Conservation (phyloP, 306 rosid species). For the Arachis stenosperma region DNA sequence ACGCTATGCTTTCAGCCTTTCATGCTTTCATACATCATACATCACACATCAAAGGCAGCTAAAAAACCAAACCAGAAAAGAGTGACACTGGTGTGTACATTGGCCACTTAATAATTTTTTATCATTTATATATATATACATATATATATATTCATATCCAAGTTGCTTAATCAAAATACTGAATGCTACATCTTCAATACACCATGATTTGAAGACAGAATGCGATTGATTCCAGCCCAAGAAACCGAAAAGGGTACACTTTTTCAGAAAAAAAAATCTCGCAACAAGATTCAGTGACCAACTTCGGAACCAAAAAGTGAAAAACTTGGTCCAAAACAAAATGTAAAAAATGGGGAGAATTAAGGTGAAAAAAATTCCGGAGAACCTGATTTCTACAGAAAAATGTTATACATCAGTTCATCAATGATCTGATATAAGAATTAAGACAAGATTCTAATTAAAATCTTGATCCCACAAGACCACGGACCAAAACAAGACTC, state of each 20-base stretch:
- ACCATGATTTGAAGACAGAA: not conserved
- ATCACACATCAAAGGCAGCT: too few relatives aligned
- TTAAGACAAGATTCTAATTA: constrained; percentile 31
- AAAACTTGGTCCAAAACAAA: not conserved
- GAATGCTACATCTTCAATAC: not conserved
- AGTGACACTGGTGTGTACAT: not conserved
- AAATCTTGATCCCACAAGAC: constrained; percentile 40
- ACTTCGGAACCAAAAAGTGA: not conserved
- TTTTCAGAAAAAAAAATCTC: not conserved
- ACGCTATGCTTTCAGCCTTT: not conserved
- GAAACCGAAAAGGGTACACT: constrained; percentile 9
- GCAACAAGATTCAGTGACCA: not conserved
- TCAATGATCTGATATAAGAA: not conserved
- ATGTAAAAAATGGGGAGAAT: not conserved
- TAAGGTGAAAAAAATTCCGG: not conserved
- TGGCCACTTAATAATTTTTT: too few relatives aligned
- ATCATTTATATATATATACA: too few relatives aligned
- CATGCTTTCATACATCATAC: too few relatives aligned
- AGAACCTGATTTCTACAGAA: constrained; percentile 27
- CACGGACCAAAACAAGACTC: constrained; percentile 53
- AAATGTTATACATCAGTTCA: not conserved
- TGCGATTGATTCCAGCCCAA: constrained; percentile 29
- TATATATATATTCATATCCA: not conserved
- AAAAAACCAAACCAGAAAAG: not conserved
- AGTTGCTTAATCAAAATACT: not conserved